phyloP scores from a whole-genome alignment of 371 early-diverging fungal species.

The Mortierella sp. region DNA sequence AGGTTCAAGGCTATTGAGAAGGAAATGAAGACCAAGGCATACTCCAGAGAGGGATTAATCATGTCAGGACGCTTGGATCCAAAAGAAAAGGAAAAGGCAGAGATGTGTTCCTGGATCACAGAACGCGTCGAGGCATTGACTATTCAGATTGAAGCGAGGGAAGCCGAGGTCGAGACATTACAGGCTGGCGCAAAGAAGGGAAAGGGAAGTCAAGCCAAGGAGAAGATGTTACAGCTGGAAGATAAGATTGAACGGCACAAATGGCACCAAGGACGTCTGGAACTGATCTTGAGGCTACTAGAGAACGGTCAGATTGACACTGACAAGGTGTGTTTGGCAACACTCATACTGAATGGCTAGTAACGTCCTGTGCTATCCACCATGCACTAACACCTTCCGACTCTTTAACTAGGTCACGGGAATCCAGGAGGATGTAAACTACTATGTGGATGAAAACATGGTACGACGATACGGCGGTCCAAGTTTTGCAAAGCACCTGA shows the following conservation, averaged over 20 bases:
- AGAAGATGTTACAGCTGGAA: constrained; percentile 76
- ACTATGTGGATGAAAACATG: constrained; percentile 90
- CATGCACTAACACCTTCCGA: too few species aligned
- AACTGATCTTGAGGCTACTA: constrained; percentile 88
- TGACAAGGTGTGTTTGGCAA: constrained; percentile 73
- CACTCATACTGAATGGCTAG: not conserved
- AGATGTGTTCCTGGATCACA: constrained; percentile 83
- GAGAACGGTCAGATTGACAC: constrained; percentile 91
- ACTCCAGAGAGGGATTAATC: constrained; percentile 92
- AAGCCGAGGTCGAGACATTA: constrained; percentile 90
- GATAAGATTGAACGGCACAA: constrained; percentile 87
- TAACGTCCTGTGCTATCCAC: too few species aligned
- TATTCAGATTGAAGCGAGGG: constrained; percentile 89
- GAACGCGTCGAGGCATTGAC: constrained; percentile 84
- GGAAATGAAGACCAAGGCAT: constrained; percentile 98
- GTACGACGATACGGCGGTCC: constrained; percentile 23
- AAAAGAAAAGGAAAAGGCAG: constrained; percentile 88
- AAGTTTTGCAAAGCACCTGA: too few species aligned
- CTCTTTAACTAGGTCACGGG: constrained; percentile 62
- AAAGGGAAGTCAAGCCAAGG: constrained; percentile 82
- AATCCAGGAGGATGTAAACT: constrained; percentile 88
- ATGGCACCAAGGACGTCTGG: constrained; percentile 88
- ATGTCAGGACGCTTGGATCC: constrained; percentile 90
- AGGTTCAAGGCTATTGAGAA: constrained; percentile 96
- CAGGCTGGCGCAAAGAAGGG: constrained; percentile 77